Evolutionary conservation across 371 early-diverging fungal genomes (phyloP).

Genomic region (Mortierella sp.): DNA sequence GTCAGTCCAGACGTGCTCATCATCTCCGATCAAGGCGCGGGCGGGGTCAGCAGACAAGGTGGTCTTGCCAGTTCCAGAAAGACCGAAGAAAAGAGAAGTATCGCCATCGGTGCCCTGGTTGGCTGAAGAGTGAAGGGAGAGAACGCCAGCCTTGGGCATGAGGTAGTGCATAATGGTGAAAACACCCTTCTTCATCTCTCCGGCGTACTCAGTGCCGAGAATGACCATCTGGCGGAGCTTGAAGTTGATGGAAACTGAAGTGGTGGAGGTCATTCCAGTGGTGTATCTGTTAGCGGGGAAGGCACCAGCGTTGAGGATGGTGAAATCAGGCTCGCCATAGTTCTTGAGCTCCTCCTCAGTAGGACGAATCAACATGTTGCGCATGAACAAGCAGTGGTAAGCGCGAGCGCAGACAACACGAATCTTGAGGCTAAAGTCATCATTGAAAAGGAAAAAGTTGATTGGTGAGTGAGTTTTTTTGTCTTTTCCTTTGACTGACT

Average conservation of each 20-base stretch:
- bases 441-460: neutral
- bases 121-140: constrained; percentile 96
- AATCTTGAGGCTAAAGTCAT: constrained; percentile 78
- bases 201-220: constrained; percentile 97
- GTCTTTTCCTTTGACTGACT: neutral
- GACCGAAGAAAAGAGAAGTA: constrained; percentile 97
- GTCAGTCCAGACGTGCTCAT: constrained; percentile 98
- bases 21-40: constrained; percentile 97
- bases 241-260: constrained; percentile 94
- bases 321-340: constrained; percentile 97
- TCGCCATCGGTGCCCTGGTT: constrained; percentile 95
- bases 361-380: constrained; percentile 98
- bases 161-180: constrained; percentile 99
- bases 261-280: constrained; percentile 96
- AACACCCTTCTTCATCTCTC: constrained; percentile 99
- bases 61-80: constrained; percentile 98
- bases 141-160: constrained; percentile 96
- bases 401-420: constrained; percentile 96
- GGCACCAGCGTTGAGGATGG: constrained; percentile 96
- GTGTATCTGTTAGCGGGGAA: constrained; percentile 98
- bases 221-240: constrained; percentile 87
- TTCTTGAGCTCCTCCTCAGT: constrained; percentile 89
- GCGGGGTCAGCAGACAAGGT: constrained; percentile 97
- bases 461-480: neutral
- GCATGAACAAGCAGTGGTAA: constrained; percentile 97